Conservation (phyloP, 345 rosid genomes). For the Euphorbia pulcherrima region DNA sequence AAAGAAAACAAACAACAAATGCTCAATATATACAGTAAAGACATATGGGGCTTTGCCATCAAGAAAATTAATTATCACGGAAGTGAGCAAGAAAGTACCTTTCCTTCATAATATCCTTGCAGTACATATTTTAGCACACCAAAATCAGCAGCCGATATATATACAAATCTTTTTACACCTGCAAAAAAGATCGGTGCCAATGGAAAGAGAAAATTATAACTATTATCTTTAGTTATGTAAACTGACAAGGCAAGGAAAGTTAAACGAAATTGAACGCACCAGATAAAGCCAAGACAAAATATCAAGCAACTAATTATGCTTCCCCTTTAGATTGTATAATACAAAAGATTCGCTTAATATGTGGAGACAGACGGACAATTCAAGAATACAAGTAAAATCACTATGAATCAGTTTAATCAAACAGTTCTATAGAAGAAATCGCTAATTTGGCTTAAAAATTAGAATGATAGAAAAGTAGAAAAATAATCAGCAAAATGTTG, state of each 20-base stretch:
- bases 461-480: too few relatives aligned
- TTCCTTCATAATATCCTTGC: slow-evolving; percentile 54
- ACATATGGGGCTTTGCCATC: neutral
- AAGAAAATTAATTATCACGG: neutral
- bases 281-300: neutral
- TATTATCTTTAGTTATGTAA: neutral
- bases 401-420: too few relatives aligned
- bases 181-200: slow-evolving; percentile 10
- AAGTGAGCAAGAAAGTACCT: slow-evolving; percentile 36
- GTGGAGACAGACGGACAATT: slow-evolving; percentile 5
- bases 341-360: neutral
- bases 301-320: neutral
- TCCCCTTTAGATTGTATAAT: neutral
- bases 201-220: neutral
- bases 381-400: neutral
- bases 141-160: slow-evolving; percentile 60
- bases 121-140: slow-evolving; percentile 46
- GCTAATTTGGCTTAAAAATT: too few relatives aligned
- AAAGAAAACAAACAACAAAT: neutral
- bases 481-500: too few relatives aligned
- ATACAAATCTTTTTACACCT: slow-evolving; percentile 62
- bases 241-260: neutral
- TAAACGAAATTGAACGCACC: neutral
- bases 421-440: too few relatives aligned
- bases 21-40: neutral